These are phyloP conservation scores for Xerocomellus intermedius DNA, from an alignment of 768 basidiomycete genomes.

Conservation along the genomic window DNA sequence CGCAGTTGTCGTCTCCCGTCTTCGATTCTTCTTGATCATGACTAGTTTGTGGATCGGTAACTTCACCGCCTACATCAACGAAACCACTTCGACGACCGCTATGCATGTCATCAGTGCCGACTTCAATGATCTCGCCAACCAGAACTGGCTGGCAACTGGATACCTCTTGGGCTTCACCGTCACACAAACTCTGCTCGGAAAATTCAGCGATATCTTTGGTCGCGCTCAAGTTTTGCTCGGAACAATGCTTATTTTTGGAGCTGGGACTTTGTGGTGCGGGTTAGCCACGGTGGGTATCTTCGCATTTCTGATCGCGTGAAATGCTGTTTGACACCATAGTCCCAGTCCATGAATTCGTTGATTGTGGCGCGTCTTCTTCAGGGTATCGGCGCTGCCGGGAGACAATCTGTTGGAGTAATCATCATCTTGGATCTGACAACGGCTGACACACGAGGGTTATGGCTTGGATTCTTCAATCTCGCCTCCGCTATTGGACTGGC, in stretches of 20 bases:
- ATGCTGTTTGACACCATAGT: slow-evolving; percentile 5
- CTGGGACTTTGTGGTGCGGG: slow-evolving; percentile 35
- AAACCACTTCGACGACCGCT: slow-evolving; percentile 35
- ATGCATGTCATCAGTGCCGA: slow-evolving; percentile 36
- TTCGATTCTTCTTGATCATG: slow-evolving; percentile 36
- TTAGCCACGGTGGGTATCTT: slow-evolving; percentile 27
- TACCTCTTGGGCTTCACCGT: slow-evolving; percentile 38
- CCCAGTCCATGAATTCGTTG: slow-evolving; percentile 35
- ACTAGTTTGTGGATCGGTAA: slow-evolving; percentile 34
- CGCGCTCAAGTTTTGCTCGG: slow-evolving; percentile 34
- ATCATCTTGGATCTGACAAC: slow-evolving; percentile 37
- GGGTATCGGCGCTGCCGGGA: slow-evolving; percentile 37
- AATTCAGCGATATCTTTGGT: slow-evolving; percentile 36
- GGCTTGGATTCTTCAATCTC: slow-evolving; percentile 37
- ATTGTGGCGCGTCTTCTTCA: slow-evolving; percentile 35
- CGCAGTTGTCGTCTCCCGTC: slow-evolving; percentile 27
- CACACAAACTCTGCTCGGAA: slow-evolving; percentile 35
- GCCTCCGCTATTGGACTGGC: slow-evolving; percentile 43
- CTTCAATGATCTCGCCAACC: slow-evolving; percentile 30
- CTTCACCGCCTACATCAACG: slow-evolving; percentile 37
- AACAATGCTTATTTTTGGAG: slow-evolving; percentile 36
- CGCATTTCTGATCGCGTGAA: background rate
- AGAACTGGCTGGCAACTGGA: slow-evolving; percentile 36
- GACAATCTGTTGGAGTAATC: slow-evolving; percentile 38
- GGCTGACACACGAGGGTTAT: slow-evolving; percentile 33